phyloP scores from a whole-genome alignment of 2,329 filamentous ascomycete species.

The Penicillium freii region DNA sequence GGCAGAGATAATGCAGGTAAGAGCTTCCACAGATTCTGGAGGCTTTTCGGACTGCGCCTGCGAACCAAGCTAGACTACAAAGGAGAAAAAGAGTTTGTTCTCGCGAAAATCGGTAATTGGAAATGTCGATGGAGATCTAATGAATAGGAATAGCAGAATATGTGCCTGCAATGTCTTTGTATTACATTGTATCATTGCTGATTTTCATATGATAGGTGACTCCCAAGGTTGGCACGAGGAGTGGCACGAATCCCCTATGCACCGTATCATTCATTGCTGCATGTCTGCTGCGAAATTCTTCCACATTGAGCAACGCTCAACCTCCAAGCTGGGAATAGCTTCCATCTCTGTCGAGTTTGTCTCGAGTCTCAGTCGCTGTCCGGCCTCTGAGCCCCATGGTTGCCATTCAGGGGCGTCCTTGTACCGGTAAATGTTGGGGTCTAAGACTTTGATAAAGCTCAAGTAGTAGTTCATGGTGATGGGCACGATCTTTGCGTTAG shows the following conservation, averaged over 20 bases:
- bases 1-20: neutral
- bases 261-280: slow-evolving; percentile 15
- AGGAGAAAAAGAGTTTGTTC: neutral
- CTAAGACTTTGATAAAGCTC: slow-evolving; percentile 23
- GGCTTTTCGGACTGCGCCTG: no score
- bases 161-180: neutral
- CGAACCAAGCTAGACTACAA: neutral
- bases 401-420: slow-evolving; percentile 20
- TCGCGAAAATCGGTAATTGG: neutral
- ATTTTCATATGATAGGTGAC: neutral
- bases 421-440: slow-evolving; percentile 23
- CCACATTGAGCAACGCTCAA: slow-evolving; percentile 21
- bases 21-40: neutral
- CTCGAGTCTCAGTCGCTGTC: slow-evolving; percentile 19
- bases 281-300: slow-evolving; percentile 10
- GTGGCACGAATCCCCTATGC: neutral
- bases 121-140: neutral
- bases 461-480: slow-evolving; percentile 29
- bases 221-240: neutral
- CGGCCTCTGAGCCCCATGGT: slow-evolving; percentile 15
- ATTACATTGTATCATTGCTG: neutral
- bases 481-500: slow-evolving; percentile 24
- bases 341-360: slow-evolving; percentile 25
- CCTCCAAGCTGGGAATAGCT: slow-evolving; percentile 12
- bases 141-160: neutral